Base-by-base conservation (phyloP, 2,329 filamentous ascomycete genomes). In the Geosmithia morbida region DNA sequence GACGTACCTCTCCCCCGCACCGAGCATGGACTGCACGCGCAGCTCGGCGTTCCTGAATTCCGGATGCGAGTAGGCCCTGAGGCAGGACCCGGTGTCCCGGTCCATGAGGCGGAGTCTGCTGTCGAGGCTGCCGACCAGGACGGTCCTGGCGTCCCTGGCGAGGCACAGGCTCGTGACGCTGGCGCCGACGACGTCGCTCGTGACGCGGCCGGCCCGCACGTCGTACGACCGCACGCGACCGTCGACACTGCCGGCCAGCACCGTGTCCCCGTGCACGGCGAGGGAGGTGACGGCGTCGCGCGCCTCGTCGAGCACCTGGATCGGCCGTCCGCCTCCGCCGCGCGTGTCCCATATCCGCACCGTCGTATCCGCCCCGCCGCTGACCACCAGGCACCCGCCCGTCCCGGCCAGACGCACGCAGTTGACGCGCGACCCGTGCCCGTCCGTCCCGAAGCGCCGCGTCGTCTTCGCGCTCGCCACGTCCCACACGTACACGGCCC, bases 401-500 rank as follows among this genome's bases (percentile, higher is more conserved):
- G 82, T 80, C 13, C 88, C 89, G 0, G 78, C 87, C 60, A 94
- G 94, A 2, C 75, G 70, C 3, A 90, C 85, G 43, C 79, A 75
- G 61, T 96, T 94, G 48, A 97, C 74, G 30, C 88, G 71, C 43
- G 79, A 77, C 2, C 71, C 72, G 64, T 92, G 86, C 0, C 83
- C 84, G 41, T 72, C 63, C 19, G 75, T 74, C 17, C 72, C 72
- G 63, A 90, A 92, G 26, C 92, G 75, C 19, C 86, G 76, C 22
- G 85, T 68, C 3, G 90, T 95, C 55, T 77, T 73, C 17, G 85
- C 87, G 2, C 81, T 84, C 44, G 83, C 73, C 0, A 97, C 92
- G 64, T 98, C 92, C 92, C 92, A 97, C 5, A 96, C 72, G 60
- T 96, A 96, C 0, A 95, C 87, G 51, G 77, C 74, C 55, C 90